These are phyloP conservation scores for Penicillium fuscoglaucum DNA, from an alignment of 2,329 filamentous ascomycete genomes.

Conservation along the genomic window DNA sequence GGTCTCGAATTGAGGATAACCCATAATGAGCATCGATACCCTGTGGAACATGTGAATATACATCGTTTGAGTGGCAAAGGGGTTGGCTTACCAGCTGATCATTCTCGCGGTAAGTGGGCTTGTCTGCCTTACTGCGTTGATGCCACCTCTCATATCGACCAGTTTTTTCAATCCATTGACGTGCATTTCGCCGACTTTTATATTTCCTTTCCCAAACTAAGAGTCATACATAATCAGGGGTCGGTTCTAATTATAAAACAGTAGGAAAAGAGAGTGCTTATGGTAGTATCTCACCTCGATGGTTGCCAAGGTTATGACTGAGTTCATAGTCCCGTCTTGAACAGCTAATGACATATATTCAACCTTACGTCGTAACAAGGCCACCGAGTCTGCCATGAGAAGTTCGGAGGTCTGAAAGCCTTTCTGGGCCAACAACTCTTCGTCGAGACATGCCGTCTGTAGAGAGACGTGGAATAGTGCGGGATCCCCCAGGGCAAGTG, in stretches of 20 bases:
- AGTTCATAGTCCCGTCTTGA: slow-evolving; percentile 58
- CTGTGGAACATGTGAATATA: slow-evolving; percentile 34
- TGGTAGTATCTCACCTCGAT: slow-evolving; percentile 52
- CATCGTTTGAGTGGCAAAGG: too few species aligned
- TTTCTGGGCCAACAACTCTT: slow-evolving; percentile 53
- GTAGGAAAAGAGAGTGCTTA: background rate
- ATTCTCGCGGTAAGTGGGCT: slow-evolving; percentile 58
- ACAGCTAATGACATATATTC: slow-evolving; percentile 49
- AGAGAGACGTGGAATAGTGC: slow-evolving; percentile 61
- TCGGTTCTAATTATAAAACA: background rate
- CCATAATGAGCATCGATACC: slow-evolving; percentile 59
- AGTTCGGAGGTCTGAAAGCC: slow-evolving; percentile 57
- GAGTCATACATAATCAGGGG: slow-evolving; percentile 1
- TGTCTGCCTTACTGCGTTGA: slow-evolving; percentile 49
- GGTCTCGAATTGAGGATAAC: slow-evolving; percentile 54
- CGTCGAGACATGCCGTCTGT: slow-evolving; percentile 59
- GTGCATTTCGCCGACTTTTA: slow-evolving; percentile 48
- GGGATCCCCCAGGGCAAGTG: slow-evolving; percentile 56
- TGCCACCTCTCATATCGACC: slow-evolving; percentile 54
- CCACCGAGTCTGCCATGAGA: slow-evolving; percentile 59
- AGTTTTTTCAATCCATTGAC: slow-evolving; percentile 53
- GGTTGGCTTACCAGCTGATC: slow-evolving; percentile 51
- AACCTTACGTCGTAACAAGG: slow-evolving; percentile 54
- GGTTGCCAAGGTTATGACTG: slow-evolving; percentile 58
- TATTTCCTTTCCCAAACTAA: slow-evolving; percentile 57